Percentiles rank a stretch among this genome's conserved stretches.
These are phyloP conservation scores for Rosa lucieae DNA, from an alignment of 306 rosid species.

Conservation along the genomic window DNA sequence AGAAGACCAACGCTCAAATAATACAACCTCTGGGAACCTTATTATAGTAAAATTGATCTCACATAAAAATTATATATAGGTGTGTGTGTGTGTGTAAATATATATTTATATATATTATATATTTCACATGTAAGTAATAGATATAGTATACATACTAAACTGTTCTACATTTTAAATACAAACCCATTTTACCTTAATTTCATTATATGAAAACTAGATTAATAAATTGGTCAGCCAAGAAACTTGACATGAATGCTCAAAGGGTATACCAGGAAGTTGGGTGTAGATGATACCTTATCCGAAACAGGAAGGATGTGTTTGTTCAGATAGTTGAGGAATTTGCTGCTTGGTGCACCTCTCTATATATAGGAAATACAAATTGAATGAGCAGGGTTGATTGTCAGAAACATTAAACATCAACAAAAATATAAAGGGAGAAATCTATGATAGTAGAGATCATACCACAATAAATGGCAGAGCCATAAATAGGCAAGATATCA, in stretches of 20 bases:
- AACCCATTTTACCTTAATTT: not conserved
- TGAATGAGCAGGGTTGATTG: not conserved
- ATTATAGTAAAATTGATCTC: no score
- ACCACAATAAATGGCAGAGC: conserved; percentile 97
- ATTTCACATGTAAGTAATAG: not conserved
- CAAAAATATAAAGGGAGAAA: not conserved
- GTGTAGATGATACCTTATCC: conserved; percentile 65
- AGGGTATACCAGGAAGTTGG: not conserved
- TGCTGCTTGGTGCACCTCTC: conserved; percentile 97
- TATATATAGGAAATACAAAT: conserved; percentile 29
- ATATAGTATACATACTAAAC: no score
- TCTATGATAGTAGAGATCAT: conserved; percentile 24
- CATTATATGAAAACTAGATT: not conserved
- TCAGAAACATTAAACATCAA: conserved; percentile 16
- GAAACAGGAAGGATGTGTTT: conserved; percentile 83
- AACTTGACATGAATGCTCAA: not conserved
- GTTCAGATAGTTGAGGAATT: conserved; percentile 76
- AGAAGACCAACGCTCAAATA: not conserved
- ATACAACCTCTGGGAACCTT: not conserved
- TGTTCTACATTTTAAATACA: not conserved
- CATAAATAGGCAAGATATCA: conserved; percentile 92
- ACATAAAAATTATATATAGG: not conserved
- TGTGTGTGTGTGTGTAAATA: no score
- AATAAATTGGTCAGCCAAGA: not conserved
- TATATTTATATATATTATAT: no score